Conservation (phyloP, 192 early-diverging fungal species). For the Podila minutissima region DNA sequence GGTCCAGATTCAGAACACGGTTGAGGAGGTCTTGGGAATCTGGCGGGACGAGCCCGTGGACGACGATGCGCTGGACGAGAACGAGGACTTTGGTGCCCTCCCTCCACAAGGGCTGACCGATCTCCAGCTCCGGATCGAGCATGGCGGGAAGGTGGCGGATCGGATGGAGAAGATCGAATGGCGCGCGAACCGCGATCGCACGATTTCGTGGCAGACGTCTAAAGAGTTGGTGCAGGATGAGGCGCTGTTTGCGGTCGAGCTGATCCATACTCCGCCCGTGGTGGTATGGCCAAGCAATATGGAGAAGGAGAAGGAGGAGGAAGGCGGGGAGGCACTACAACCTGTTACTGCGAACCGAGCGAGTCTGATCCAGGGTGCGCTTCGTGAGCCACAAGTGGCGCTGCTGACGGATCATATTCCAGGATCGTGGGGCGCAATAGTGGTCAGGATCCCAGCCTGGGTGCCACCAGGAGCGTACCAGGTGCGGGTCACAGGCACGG, state of each 20-base stretch:
- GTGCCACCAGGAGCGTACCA: constrained; percentile 24
- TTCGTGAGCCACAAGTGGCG: constrained; percentile 4
- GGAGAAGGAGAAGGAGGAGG: neutral
- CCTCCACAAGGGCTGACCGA: neutral
- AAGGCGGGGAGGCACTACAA: neutral
- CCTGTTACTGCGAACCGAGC: neutral
- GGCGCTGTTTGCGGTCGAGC: constrained; percentile 9
- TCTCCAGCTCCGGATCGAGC: constrained; percentile 12
- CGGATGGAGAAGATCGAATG: neutral
- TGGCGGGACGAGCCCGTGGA: neutral
- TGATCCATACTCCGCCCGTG: neutral
- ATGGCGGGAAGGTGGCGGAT: constrained; percentile 2
- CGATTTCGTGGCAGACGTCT: constrained; percentile 11
- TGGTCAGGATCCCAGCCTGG: constrained; percentile 31
- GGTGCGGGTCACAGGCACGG: constrained; percentile 7
- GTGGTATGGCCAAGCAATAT: neutral
- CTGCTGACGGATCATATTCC: constrained; percentile 30
- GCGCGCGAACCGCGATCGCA: constrained; percentile 39
- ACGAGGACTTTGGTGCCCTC: constrained; percentile 1
- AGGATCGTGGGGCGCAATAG: constrained; percentile 10
- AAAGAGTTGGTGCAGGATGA: neutral
- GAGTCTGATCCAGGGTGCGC: constrained; percentile 1
- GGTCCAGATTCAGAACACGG: neutral
- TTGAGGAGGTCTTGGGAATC: neutral
- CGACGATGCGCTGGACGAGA: constrained; percentile 7